These are phyloP conservation scores for Candida dubliniensis DNA, from an alignment of 1,139 yeast genomes.

Conservation along the genomic window DNA sequence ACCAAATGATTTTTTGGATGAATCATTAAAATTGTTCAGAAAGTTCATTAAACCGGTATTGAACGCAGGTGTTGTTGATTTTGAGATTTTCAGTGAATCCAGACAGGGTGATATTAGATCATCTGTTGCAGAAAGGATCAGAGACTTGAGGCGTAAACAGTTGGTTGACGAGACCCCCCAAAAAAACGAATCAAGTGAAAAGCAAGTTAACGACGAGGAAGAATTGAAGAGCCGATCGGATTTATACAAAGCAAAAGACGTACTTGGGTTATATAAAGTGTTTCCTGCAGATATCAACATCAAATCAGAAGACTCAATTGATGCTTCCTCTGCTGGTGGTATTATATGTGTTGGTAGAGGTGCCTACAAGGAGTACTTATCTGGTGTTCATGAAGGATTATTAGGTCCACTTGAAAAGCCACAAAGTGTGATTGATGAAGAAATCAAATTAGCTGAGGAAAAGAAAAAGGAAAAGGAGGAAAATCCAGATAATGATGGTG, in stretches of 20 bases:
- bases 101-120: slow-evolving; percentile 89
- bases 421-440: slow-evolving; percentile 29
- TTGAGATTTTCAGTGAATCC: slow-evolving; percentile 68
- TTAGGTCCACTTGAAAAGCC: slow-evolving; percentile 87
- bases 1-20: slow-evolving; percentile 86
- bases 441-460: slow-evolving; percentile 23
- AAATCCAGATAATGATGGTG: slow-evolving; percentile 43
- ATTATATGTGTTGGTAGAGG: slow-evolving; percentile 93
- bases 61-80: slow-evolving; percentile 85
- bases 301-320: slow-evolving; percentile 48
- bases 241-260: slow-evolving; percentile 52
- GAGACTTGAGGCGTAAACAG: slow-evolving; percentile 55
- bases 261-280: slow-evolving; percentile 57
- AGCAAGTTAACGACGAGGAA: slow-evolving; percentile 12
- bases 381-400: slow-evolving; percentile 92
- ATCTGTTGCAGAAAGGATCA: slow-evolving; percentile 77
- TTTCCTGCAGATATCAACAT: slow-evolving; percentile 34
- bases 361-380: slow-evolving; percentile 87
- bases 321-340: slow-evolving; percentile 66
- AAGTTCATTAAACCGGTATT: slow-evolving; percentile 84
- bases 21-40: slow-evolving; percentile 71
- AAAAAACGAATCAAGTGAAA: slow-evolving; percentile 4
- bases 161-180: slow-evolving; percentile 7
- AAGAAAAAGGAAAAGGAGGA: slow-evolving; percentile 35
- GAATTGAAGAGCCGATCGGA: slow-evolving; percentile 34